Base-by-base conservation (phyloP, 148 eudicot species). In the Vaccinium myrtillus region DNA sequence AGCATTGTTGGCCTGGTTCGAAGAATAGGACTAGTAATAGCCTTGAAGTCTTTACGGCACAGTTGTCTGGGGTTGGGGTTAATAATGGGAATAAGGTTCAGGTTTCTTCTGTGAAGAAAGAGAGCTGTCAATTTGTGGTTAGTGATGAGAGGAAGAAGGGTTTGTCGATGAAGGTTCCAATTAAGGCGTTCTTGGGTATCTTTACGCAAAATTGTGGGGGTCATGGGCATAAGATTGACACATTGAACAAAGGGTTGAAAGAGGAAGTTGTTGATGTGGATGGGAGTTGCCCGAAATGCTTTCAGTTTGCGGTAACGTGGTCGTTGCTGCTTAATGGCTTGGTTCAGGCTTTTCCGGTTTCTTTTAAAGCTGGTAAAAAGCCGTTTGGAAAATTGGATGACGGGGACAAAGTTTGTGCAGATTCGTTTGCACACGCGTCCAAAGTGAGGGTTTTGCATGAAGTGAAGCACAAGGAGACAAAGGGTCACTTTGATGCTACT, bases 221-320 rank as follows among this genome's bases (percentile, higher is more conserved):
- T 82, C 82, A 70, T 55, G 91, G 89, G 51, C 81, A 75, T 71
- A 86, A 85, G 82, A 87, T 46, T 18, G 88, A 85, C 86, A 85
- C 48, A 83, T 36, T 70, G 1, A 86, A 85, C 63, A 88, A 90
- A 77, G 87, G 87, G 83, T 77, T 87, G 81, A 90, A 89, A 53
- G 93, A 87, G 84, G 87, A 84, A 82, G 83, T 82, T 78, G 87
- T 49, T 27, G 88, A 90, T 56, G 92, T 87, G 82, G 89, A 91
- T 81, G 93, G 78, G 39, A 81, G 92, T 32, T 93, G 96, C 73
- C 58, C 85, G 70, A 97, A 95, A 80, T 97, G 98, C 87, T 89
- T 94, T 86, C 90, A 92, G 86, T 90, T 94, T 90, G 95, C 92
- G 23, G 88, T 96, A 81, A 90, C 92, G 10, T 91, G 98, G 94